Conservation (phyloP, 2,329 filamentous ascomycete genomes). For the Dryadomyces sulphureus region DNA sequence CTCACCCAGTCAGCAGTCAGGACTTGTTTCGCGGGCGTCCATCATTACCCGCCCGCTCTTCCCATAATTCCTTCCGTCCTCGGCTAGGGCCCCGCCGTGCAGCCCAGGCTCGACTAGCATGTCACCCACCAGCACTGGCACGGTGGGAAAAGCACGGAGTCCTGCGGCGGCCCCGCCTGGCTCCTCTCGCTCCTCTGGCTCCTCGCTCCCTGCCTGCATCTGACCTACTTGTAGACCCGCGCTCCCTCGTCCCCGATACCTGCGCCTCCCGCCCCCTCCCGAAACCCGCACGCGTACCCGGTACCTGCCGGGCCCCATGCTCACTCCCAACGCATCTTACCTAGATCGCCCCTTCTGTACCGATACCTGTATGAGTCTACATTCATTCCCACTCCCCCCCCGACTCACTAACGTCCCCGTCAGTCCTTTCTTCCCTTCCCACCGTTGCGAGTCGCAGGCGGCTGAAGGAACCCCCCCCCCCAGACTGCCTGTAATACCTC, state of each 20-base stretch:
- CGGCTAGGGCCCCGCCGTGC: conserved; percentile 8
- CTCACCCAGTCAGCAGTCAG: too few species aligned
- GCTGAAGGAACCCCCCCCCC: background rate
- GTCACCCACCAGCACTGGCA: background rate
- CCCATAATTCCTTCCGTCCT: conserved; percentile 9
- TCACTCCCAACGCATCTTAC: background rate
- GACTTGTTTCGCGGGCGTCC: conserved; percentile 2
- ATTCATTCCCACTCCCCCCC: background rate
- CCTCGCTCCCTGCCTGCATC: too few species aligned
- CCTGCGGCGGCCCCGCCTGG: background rate
- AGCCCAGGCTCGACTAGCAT: background rate
- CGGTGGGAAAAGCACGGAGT: conserved; percentile 1
- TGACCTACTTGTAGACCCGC: too few species aligned
- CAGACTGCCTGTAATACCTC: background rate
- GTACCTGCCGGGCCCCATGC: conserved; percentile 3
- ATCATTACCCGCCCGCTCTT: conserved; percentile 9
- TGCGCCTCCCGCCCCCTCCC: conserved; percentile 7
- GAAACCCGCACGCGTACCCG: conserved; percentile 2
- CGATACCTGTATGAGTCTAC: background rate
- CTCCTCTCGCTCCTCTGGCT: background rate
- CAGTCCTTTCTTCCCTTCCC: background rate
- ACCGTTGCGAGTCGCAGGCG: background rate
- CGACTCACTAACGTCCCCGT: background rate
- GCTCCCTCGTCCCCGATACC: too few species aligned
- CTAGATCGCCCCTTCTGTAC: conserved; percentile 1